A percentile compares a stretch with the other conserved stretches of the same genome.
phyloP scores from a whole-genome alignment of 73 alveolate species.

The Paramecium primaurelia region DNA sequence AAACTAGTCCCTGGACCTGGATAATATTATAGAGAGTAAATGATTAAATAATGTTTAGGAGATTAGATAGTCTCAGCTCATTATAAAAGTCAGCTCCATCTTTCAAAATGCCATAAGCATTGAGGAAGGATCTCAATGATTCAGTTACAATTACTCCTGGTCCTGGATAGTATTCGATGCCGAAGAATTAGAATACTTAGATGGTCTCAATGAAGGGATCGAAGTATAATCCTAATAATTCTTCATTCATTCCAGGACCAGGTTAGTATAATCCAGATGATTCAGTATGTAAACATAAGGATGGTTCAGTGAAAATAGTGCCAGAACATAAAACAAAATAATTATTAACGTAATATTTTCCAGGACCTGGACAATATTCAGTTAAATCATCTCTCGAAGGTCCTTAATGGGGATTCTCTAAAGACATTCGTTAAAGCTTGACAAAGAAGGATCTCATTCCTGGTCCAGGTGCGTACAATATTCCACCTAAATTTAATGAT shows the following conservation, averaged over 20 bases:
- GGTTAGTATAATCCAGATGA: slow-evolving; percentile 34
- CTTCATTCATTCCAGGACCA: neutral
- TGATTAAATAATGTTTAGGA: neutral
- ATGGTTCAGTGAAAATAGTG: neutral
- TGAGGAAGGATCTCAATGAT: slow-evolving; percentile 25
- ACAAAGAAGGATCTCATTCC: neutral
- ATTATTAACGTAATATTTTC: neutral
- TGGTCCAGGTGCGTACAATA: slow-evolving; percentile 42
- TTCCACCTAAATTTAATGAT: slow-evolving; percentile 33
- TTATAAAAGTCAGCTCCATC: slow-evolving; percentile 48
- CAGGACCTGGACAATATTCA: slow-evolving; percentile 34
- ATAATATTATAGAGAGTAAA: neutral
- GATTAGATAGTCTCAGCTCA: slow-evolving; percentile 15
- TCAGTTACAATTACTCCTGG: slow-evolving; percentile 8
- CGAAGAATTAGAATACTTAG: neutral
- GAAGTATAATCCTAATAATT: neutral
- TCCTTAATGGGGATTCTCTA: neutral
- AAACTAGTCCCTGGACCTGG: slow-evolving; percentile 29
- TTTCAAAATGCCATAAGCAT: slow-evolving; percentile 29
- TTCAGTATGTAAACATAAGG: neutral
- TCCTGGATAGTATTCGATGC: slow-evolving; percentile 15
- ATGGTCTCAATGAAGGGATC: slow-evolving; percentile 32
- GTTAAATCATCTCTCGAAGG: slow-evolving; percentile 28
- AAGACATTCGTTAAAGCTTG: neutral
- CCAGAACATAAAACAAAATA: neutral